Evolutionary conservation across 371 early-diverging fungal species (phyloP).

Genomic region (Mucor lusitanicus): DNA sequence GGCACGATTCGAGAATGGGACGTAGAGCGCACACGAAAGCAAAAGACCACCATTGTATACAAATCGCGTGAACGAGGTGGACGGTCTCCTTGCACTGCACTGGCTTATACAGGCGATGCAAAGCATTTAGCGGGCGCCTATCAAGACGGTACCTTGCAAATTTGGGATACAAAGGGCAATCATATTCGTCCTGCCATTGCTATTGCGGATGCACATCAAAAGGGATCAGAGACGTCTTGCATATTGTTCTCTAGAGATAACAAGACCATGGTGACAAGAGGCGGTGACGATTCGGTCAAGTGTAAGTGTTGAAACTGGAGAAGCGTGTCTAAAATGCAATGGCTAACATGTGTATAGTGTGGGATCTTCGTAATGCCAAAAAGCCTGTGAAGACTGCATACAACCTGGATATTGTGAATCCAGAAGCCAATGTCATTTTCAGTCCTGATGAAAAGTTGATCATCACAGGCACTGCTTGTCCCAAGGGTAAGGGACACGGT

Average conservation of each 20-base stretch:
- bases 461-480: conserved; percentile 70
- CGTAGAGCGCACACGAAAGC: conserved; percentile 68
- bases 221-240: conserved; percentile 69
- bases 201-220: conserved; percentile 70
- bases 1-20: conserved; percentile 92
- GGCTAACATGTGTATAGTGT: conserved; percentile 54
- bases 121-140: conserved; percentile 68
- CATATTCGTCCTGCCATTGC: conserved; percentile 52
- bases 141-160: conserved; percentile 65
- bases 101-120: conserved; percentile 70
- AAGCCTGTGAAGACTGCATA: conserved; percentile 63
- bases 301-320: no score
- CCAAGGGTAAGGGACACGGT: conserved; percentile 71
- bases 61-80: conserved; percentile 80
- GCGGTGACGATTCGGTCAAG: conserved; percentile 88
- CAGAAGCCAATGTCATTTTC: conserved; percentile 85
- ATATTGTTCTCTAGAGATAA: conserved; percentile 71
- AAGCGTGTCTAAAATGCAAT: background rate
- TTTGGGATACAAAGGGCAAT: conserved; percentile 64
- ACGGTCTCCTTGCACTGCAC: conserved; percentile 64
- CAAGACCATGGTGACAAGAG: conserved; percentile 70
- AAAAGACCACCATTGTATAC: conserved; percentile 76
- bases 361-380: conserved; percentile 84
- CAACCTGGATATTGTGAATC: conserved; percentile 67
- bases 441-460: conserved; percentile 83